Conservation (phyloP, 1,284 basidiomycete species). For the Moesziomyces antarcticus region DNA sequence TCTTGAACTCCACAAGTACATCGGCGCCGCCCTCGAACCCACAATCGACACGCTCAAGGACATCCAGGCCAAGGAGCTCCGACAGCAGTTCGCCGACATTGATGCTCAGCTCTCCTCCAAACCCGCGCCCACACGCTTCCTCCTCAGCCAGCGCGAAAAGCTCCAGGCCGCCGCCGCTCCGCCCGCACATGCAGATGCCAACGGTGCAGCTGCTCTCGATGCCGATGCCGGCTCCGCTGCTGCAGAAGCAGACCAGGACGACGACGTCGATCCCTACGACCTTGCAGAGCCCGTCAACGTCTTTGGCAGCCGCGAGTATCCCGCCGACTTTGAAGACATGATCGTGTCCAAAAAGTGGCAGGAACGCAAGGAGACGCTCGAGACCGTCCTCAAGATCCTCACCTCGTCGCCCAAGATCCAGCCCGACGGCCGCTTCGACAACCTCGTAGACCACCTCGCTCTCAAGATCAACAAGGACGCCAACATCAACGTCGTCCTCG, state of each 20-base stretch:
- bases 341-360: slow-evolving; percentile 97
- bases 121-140: slow-evolving; percentile 81
- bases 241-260: slow-evolving; percentile 27
- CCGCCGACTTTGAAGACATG: slow-evolving; percentile 69
- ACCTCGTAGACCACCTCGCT: slow-evolving; percentile 81
- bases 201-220: slow-evolving; percentile 14
- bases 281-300: slow-evolving; percentile 86
- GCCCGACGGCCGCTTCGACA: slow-evolving; percentile 76
- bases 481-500: slow-evolving; percentile 94
- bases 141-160: slow-evolving; percentile 76
- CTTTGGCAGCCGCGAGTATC: slow-evolving; percentile 75
- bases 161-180: slow-evolving; percentile 39
- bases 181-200: slow-evolving; percentile 7
- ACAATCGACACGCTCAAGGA: slow-evolving; percentile 93
- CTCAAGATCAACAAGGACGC: slow-evolving; percentile 87
- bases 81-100: slow-evolving; percentile 86
- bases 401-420: slow-evolving; percentile 80
- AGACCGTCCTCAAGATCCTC: slow-evolving; percentile 81
- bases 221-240: slow-evolving; percentile 13
- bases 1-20: slow-evolving; percentile 84
- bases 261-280: slow-evolving; percentile 78
- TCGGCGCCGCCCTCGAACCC: slow-evolving; percentile 87
- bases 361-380: slow-evolving; percentile 86
- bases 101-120: slow-evolving; percentile 85
- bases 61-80: slow-evolving; percentile 96